A percentile compares a stretch with the other conserved stretches of the same genome.
These are phyloP conservation scores for Termitomyces sp. DNA, from an alignment of 1,284 basidiomycete species.

Conservation along the genomic window DNA sequence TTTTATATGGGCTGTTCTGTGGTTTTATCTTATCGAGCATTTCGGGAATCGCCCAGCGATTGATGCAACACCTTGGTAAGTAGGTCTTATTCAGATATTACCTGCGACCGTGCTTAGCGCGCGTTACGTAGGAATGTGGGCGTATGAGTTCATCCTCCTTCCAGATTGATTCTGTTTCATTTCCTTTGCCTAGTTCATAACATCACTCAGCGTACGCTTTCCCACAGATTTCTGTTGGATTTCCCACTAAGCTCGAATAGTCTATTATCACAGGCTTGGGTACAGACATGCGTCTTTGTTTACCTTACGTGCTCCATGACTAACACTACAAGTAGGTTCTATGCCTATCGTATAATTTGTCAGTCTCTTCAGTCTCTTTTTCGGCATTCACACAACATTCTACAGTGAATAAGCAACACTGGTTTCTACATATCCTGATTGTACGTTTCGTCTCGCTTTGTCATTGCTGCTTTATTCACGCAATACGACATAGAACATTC, in stretches of 20 bases:
- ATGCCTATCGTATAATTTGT: constrained; percentile 7
- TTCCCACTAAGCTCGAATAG: not conserved
- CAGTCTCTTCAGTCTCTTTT: not conserved
- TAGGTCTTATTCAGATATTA: not conserved
- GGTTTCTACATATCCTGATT: not conserved
- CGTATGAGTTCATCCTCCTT: not conserved
- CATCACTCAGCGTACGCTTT: not conserved
- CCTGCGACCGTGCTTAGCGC: not conserved
- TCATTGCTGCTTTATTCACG: not conserved
- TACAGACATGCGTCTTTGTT: not conserved
- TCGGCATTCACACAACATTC: not conserved
- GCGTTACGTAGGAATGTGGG: not conserved
- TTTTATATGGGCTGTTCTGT: constrained; percentile 5
- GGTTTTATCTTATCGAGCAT: constrained; percentile 2
- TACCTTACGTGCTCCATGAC: not conserved
- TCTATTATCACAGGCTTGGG: not conserved
- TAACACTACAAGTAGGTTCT: not conserved
- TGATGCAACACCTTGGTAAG: constrained; percentile 2
- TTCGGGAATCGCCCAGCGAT: not conserved
- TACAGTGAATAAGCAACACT: constrained; percentile 1
- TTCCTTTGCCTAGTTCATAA: not conserved
- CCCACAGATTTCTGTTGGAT: not conserved
- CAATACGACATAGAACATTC: not conserved
- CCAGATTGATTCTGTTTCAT: not conserved
- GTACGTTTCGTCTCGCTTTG: not conserved